phyloP scores from a whole-genome alignment of 2,329 filamentous ascomycete species.

The Coleophoma eucalyptorum region DNA sequence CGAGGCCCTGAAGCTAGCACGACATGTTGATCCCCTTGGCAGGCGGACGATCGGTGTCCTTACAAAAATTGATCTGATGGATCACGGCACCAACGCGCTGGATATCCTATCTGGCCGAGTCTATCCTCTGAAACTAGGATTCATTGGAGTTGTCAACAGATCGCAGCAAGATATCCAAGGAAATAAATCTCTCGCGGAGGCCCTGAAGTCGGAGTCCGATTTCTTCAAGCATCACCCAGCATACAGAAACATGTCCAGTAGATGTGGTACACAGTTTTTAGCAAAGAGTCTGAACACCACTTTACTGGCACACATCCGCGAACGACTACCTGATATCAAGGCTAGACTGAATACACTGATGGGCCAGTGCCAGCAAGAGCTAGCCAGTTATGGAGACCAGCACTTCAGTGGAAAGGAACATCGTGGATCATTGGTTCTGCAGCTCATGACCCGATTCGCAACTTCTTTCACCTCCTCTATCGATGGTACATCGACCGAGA shows the following conservation, averaged over 20 bases:
- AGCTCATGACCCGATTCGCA: constrained; percentile 97
- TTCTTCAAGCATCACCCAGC: constrained; percentile 98
- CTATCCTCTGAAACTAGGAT: constrained; percentile 93
- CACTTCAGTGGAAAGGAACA: constrained; percentile 98
- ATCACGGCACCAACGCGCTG: constrained; percentile 95
- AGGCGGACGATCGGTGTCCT: constrained; percentile 94
- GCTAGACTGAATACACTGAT: constrained; percentile 95
- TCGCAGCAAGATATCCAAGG: constrained; percentile 98
- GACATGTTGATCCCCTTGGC: constrained; percentile 93
- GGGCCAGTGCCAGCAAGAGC: constrained; percentile 98
- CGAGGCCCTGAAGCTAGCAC: constrained; percentile 91
- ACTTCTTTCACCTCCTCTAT: constrained; percentile 98
- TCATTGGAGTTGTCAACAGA: constrained; percentile 96
- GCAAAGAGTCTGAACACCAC: constrained; percentile 95
- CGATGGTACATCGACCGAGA: constrained; percentile 96
- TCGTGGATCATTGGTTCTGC: constrained; percentile 87
- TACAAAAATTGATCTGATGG: constrained; percentile 97
- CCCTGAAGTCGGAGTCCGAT: constrained; percentile 82
- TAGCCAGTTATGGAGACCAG: constrained; percentile 96
- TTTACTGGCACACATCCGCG: constrained; percentile 93
- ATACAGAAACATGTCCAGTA: constrained; percentile 90
- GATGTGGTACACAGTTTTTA: constrained; percentile 90
- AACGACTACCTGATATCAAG: constrained; percentile 95
- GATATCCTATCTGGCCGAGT: constrained; percentile 97
- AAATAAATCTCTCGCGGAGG: constrained; percentile 91